Evolutionary conservation across 768 basidiomycete species (phyloP), one percentile per base, ranked within the genome.

Genomic region (Inosperma sp.): DNA sequence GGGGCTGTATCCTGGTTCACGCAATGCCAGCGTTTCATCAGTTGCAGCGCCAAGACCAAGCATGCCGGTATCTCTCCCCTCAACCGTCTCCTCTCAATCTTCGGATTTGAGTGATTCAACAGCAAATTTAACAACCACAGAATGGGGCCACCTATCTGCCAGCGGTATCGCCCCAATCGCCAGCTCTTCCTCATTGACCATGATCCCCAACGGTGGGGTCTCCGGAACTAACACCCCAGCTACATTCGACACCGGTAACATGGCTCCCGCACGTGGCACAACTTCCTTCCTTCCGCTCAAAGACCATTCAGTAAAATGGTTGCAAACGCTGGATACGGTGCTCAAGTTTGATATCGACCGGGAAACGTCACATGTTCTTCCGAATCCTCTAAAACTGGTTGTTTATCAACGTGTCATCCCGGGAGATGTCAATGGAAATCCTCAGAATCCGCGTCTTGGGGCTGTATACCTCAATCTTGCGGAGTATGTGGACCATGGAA

Each of bases 401-500:
- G 77, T 88, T 27, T 75, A 83, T 55, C 72, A 86, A 55, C 77
- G 79, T n/a, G 76, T 83, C 26, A 69, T 79, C 33, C 69, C 72
- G 1, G 77, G 77, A 35, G 85, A 84, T 56, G 74, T 77, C 21
- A 44, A 57, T n/a, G 61, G 77, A 46, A 68, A 76, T 6, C 78
- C 82, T 2, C 72, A 72, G 13, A 80, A 83, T 48, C 80, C 81
- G 3, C 76, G 79, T 6, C 72, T 88, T 2, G 88, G 88, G 3
- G 73, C 73, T 5, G 73, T 89, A 6, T 74, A 79, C 56, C 73
- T 91, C 51, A 84, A 91, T 60, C 73, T 91, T 2, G 82, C 88
- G 0, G 83, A 89, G 60, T 91, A 88, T 57, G 83, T 81, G 12
- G 73, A 76, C 40, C 78, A 82, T 29, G 76, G 79, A 7, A 62